A percentile compares a stretch with the other conserved stretches of the same genome.
Conservation (phyloP, 2,329 filamentous ascomycete genomes). For the Hymenoscyphus infarciens region DNA sequence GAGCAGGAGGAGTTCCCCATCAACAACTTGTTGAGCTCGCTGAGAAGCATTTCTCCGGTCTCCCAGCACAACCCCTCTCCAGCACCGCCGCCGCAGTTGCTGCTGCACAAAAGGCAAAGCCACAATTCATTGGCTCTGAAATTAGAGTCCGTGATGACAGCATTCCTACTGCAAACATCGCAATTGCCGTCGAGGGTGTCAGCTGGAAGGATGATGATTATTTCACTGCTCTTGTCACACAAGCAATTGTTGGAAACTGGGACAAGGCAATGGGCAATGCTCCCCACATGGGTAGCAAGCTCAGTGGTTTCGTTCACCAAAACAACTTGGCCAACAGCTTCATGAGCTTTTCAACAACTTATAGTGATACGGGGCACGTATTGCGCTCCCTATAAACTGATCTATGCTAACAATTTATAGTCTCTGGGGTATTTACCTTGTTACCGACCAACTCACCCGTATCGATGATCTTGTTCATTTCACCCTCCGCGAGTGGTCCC, state of each 20-base stretch:
- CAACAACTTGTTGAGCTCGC: constrained; percentile 91
- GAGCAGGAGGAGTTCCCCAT: constrained; percentile 90
- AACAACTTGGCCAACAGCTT: constrained; percentile 98
- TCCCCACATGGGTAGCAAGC: constrained; percentile 95
- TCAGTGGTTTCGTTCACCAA: constrained; percentile 90
- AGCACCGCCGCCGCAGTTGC: constrained; percentile 68
- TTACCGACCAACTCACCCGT: constrained; percentile 80
- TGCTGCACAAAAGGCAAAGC: constrained; percentile 71
- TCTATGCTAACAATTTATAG: constrained; percentile 48
- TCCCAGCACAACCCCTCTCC: constrained; percentile 73
- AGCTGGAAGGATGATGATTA: constrained; percentile 99
- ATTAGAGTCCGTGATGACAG: constrained; percentile 94
- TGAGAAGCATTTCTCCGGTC: constrained; percentile 86
- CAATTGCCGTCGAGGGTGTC: constrained; percentile 97
- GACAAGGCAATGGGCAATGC: constrained; percentile 98
- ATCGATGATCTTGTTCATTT: constrained; percentile 98
- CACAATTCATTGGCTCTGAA: constrained; percentile 95
- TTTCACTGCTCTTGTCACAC: constrained; percentile 95
- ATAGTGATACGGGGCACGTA: constrained; percentile 94
- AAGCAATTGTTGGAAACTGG: constrained; percentile 99
- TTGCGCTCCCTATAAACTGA: not conserved
- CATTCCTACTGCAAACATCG: constrained; percentile 94
- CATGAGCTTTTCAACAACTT: constrained; percentile 99
- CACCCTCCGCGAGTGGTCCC: constrained; percentile 96
- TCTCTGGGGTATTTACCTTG: constrained; percentile 99